Conservation (phyloP, 108 stramenopile genomes). For the Stephanodiscus minutulus region DNA sequence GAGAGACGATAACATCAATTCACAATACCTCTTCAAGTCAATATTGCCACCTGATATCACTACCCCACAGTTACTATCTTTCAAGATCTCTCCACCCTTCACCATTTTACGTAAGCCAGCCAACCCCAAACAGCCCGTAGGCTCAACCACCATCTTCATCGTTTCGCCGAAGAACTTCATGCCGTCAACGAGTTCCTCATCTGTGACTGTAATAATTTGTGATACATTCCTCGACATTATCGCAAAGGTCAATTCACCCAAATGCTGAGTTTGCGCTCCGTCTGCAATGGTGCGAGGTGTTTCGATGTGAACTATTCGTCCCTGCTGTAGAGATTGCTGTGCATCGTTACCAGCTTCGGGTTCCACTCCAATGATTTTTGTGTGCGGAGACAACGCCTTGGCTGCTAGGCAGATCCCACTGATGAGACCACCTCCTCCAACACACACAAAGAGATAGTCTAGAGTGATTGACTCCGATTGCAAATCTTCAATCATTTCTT, state of each 20-base stretch:
- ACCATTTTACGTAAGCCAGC: constrained; percentile 59
- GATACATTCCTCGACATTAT: constrained; percentile 56
- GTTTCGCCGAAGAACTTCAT: constrained; percentile 51
- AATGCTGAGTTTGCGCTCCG: constrained; percentile 59
- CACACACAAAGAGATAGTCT: constrained; percentile 64
- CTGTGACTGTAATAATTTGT: constrained; percentile 64
- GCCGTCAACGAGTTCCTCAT: constrained; percentile 53
- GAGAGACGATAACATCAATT: constrained; percentile 28
- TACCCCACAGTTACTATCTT: constrained; percentile 52
- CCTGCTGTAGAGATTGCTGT: constrained; percentile 47
- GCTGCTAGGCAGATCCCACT: constrained; percentile 52
- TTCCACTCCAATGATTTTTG: constrained; percentile 58
- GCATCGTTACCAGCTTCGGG: constrained; percentile 59
- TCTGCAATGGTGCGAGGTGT: constrained; percentile 64
- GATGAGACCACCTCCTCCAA: constrained; percentile 69
- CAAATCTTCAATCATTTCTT: constrained; percentile 43
- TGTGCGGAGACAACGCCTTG: constrained; percentile 49
- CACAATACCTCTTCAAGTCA: constrained; percentile 56
- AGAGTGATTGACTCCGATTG: constrained; percentile 32
- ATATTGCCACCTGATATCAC: constrained; percentile 68
- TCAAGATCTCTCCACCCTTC: constrained; percentile 44
- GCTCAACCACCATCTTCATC: constrained; percentile 62
- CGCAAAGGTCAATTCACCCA: constrained; percentile 62
- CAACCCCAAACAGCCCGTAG: constrained; percentile 61
- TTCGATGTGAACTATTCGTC: constrained; percentile 45